These are phyloP conservation scores for Candida coquimbonensis DNA, from an alignment of 805 yeast species.

Conservation along the genomic window DNA sequence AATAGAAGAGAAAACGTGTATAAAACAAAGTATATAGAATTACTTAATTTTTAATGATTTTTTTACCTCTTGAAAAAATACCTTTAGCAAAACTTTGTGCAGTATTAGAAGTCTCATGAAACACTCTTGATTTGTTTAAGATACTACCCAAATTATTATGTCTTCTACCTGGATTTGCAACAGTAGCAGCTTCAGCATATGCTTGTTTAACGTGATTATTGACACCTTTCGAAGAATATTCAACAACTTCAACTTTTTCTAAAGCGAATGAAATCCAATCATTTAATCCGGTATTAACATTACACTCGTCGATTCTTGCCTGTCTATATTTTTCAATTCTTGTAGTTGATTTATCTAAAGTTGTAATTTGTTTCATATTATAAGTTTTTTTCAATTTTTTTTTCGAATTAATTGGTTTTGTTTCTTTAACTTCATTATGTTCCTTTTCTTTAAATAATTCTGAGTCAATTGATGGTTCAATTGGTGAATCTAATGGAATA, in stretches of 20 bases:
- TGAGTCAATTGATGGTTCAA: constrained; percentile 2
- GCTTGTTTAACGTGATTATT: constrained; percentile 48
- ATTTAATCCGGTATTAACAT: constrained; percentile 50
- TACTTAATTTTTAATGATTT: constrained; percentile 31
- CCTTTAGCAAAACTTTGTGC: constrained; percentile 48
- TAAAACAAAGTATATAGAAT: background rate
- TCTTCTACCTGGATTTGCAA: constrained; percentile 26
- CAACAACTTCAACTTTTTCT: constrained; percentile 24
- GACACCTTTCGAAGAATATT: constrained; percentile 23
- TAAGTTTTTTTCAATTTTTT: constrained; percentile 5
- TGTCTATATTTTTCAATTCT: constrained; percentile 35
- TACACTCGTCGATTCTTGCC: constrained; percentile 35
- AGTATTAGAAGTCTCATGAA: constrained; percentile 43
- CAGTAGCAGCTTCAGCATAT: constrained; percentile 47
- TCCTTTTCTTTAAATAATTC: constrained; percentile 16
- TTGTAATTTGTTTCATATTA: constrained; percentile 36
- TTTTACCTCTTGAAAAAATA: constrained; percentile 49
- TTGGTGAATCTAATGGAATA: constrained; percentile 18
- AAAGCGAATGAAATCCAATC: constrained; percentile 41
- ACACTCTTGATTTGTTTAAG: constrained; percentile 41
- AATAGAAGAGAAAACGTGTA: background rate
- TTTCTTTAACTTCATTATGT: background rate
- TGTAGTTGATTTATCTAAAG: constrained; percentile 33
- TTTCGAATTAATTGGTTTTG: background rate
- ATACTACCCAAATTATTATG: constrained; percentile 38